Conservation (phyloP, 371 early-diverging fungal genomes). For the Saksenaea oblongispora region DNA sequence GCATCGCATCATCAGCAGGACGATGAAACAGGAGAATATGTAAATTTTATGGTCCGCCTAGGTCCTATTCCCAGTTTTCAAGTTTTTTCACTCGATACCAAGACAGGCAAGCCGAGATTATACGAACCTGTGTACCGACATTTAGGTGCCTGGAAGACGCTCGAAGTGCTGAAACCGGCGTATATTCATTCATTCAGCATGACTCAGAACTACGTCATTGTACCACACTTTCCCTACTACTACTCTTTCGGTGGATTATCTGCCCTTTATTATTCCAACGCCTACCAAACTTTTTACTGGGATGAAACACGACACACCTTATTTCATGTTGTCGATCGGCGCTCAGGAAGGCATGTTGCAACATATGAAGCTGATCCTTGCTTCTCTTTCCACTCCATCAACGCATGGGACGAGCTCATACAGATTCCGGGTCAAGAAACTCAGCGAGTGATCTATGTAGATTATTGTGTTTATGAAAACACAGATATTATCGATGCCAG, state of each 20-base stretch:
- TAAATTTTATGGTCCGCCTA: conserved; percentile 50
- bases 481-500: conserved; percentile 55
- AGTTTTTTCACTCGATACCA: conserved; percentile 23
- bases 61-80: conserved; percentile 50
- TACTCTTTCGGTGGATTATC: conserved; percentile 59
- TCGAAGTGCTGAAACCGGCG: conserved; percentile 45
- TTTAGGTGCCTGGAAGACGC: conserved; percentile 44
- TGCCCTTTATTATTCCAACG: conserved; percentile 58
- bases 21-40: conserved; percentile 47
- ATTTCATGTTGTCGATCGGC: conserved; percentile 62
- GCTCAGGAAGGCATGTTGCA: conserved; percentile 55
- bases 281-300: conserved; percentile 60
- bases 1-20: conserved; percentile 57
- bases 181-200: conserved; percentile 66
- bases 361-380: conserved; percentile 64
- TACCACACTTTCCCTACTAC: conserved; percentile 63
- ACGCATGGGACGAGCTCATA: conserved; percentile 60
- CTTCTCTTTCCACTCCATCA: conserved; percentile 63
- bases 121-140: conserved; percentile 50
- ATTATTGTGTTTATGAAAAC: conserved; percentile 50
- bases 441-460: conserved; percentile 46
- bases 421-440: conserved; percentile 32
- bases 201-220: conserved; percentile 66
- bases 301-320: conserved; percentile 51
- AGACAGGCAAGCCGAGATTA: conserved; percentile 21